These are phyloP conservation scores for Alternaria novae-zelandiae DNA, from an alignment of 2,329 filamentous ascomycete genomes.

Conservation along the genomic window DNA sequence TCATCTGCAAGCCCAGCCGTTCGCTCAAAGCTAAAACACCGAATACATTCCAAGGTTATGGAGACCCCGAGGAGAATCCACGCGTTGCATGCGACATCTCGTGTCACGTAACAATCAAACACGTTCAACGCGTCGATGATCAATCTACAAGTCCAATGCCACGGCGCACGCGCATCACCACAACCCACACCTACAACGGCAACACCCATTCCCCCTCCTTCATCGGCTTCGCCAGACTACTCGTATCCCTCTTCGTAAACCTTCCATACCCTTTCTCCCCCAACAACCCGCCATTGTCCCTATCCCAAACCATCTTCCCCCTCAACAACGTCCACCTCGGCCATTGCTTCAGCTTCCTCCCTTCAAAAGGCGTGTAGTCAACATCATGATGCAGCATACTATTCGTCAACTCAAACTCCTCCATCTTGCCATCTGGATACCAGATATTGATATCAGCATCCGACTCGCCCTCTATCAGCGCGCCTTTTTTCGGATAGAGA, in stretches of 20 bases:
- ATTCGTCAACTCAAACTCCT: slow-evolving; percentile 58
- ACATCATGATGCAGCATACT: slow-evolving; percentile 65
- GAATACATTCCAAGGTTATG: rapidly evolving
- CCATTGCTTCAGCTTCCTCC: slow-evolving; percentile 64
- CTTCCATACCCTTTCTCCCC: slow-evolving; percentile 57
- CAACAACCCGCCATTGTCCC: slow-evolving; percentile 58
- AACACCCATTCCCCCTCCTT: slow-evolving; percentile 29
- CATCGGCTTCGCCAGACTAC: slow-evolving; percentile 46
- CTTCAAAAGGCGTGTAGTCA: slow-evolving; percentile 69
- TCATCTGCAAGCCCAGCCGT: neutral
- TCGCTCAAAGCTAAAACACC: neutral
- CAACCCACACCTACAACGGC: slow-evolving; percentile 13
- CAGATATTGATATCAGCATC: slow-evolving; percentile 66
- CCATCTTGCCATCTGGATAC: slow-evolving; percentile 46
- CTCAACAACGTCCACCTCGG: slow-evolving; percentile 66
- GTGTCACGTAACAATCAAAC: rapidly evolving
- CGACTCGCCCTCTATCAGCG: slow-evolving; percentile 55
- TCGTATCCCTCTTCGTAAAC: slow-evolving; percentile 56
- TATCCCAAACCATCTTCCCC: slow-evolving; percentile 65
- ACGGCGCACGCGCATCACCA: neutral
- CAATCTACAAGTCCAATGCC: neutral
- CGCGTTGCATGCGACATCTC: neutral
- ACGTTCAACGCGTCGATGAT: neutral
- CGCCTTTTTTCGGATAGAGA: slow-evolving; percentile 60
- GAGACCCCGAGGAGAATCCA: rapidly evolving